phyloP scores from a whole-genome alignment of 2,329 filamentous ascomycete genomes.

The Leptographium wingfieldii region DNA sequence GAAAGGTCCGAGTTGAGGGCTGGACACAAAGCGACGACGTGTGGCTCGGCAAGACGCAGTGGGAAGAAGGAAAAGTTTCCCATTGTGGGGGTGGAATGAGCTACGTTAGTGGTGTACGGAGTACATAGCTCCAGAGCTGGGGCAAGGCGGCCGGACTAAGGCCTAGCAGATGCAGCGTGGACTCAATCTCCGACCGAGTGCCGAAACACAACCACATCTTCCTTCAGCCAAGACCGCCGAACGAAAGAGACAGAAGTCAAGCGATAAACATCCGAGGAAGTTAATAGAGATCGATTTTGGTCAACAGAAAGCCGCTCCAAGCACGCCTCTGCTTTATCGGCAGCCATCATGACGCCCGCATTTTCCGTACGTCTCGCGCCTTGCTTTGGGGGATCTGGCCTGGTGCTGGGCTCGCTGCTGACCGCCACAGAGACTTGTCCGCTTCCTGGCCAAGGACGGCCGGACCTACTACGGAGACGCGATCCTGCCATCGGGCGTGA shows the following conservation, averaged over 20 bases:
- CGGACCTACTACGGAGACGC: constrained; percentile 62
- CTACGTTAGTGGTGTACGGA: neutral
- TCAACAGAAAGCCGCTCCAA: neutral
- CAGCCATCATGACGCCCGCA: constrained; percentile 7
- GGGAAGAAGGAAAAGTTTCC: neutral
- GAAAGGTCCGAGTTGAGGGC: neutral
- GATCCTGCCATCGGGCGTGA: constrained; percentile 47
- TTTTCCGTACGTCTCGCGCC: constrained; percentile 12
- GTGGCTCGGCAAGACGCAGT: neutral
- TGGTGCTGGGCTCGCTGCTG: neutral
- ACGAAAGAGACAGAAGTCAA: neutral
- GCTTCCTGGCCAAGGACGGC: constrained; percentile 61
- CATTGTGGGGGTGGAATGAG: neutral
- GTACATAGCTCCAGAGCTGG: neutral
- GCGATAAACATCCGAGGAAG: too few species aligned
- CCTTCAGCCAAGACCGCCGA: neutral
- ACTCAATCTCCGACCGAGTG: neutral
- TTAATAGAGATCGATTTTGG: too few species aligned
- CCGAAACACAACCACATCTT: neutral
- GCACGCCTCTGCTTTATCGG: neutral
- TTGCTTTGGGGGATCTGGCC: neutral
- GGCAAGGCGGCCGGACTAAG: neutral
- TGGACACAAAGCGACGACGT: constrained; percentile 14
- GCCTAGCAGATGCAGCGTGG: neutral
- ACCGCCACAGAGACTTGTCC: constrained; percentile 48